Evolutionary conservation across 2,329 filamentous ascomycete genomes (phyloP), one percentile per base, ranked within the genome.

Genomic region (Talaromyces sp.): DNA sequence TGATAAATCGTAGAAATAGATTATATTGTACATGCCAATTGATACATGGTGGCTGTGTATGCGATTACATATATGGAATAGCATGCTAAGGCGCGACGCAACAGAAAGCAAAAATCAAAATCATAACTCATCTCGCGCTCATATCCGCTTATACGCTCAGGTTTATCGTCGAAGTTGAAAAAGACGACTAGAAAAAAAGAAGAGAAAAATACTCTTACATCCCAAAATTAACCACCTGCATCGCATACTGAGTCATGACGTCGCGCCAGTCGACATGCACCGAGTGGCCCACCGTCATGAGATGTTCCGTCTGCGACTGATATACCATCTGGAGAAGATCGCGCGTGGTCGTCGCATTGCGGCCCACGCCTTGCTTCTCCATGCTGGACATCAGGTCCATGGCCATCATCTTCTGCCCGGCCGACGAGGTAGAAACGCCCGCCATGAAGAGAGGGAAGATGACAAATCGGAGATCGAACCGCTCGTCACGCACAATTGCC

Each of bases 401-500:
- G 1, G 79, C 80, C 64, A 75, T 72, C 58, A 73, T 71, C 66
- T 84, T 81, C 21, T 78, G 73, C 5, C 71, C 71, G 9, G 70
- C 70, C 26, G 77, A 73, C 0, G 67, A 70, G 1, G 74, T 71
- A 11, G 78, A 77, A 19, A 79, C 75, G 3, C 82, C 83, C 0
- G 82, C 80, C 61, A 85, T 77, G 66, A 85, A 84, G 0, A 84
- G 64, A 0, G 83, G 82, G 62, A 85, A 84, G 2, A 82, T 73
- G 4, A 81, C 67, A 59, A 80, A 80, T 24, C 79, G 75, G 17
- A 76, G 74, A 51, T 80, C 75, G 14, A 75, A 71, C 11, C 74
- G 74, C 4, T 71, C 71, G 2, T 70, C 68, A 19, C 72, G 70
- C 4, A 79, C 67, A 1, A 80, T 75, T 10, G 71, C 69, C 31